Evolutionary conservation across 139 green algal genomes (phyloP).

Genomic region (Micractinium conductrix): DNA sequence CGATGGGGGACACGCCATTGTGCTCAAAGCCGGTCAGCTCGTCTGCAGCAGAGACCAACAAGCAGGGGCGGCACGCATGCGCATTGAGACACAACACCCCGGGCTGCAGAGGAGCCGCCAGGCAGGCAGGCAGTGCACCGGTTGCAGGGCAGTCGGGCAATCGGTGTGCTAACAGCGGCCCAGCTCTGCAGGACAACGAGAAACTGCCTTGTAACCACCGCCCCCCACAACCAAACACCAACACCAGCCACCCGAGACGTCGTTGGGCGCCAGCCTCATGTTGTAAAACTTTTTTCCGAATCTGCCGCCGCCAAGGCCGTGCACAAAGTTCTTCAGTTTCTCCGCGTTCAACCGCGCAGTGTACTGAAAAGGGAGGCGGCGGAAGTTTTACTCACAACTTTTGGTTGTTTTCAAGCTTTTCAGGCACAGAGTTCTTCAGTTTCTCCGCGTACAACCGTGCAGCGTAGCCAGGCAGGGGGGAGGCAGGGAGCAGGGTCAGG

Average conservation of each 20-base stretch:
- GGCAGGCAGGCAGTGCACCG: too few relatives aligned
- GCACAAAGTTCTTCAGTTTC: slow-evolving; percentile 77
- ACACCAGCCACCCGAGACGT: slow-evolving; percentile 49
- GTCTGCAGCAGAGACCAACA: slow-evolving; percentile 4
- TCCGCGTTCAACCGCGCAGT: slow-evolving; percentile 75
- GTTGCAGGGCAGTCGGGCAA: too few relatives aligned
- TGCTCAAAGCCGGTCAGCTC: slow-evolving; percentile 76
- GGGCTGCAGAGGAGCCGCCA: too few relatives aligned
- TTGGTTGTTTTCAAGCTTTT: slow-evolving; percentile 82
- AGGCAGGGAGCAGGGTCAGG: too few relatives aligned
- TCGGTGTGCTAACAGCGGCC: too few relatives aligned
- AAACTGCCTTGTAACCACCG: too few relatives aligned
- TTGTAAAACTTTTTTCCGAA: slow-evolving; percentile 74
- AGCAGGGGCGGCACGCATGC: too few relatives aligned
- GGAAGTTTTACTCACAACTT: background rate
- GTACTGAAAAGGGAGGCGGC: slow-evolving; percentile 67
- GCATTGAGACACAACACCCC: too few relatives aligned
- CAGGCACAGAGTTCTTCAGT: slow-evolving; percentile 71
- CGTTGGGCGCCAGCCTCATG: slow-evolving; percentile 79
- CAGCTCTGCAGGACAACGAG: too few relatives aligned
- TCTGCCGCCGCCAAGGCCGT: slow-evolving; percentile 62
- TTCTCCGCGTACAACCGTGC: slow-evolving; percentile 80
- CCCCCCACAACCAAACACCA: background rate
- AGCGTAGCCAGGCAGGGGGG: too few relatives aligned
- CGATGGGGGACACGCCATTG: slow-evolving; percentile 89